Base-by-base conservation (phyloP, 805 yeast species). In the Candida orba region DNA sequence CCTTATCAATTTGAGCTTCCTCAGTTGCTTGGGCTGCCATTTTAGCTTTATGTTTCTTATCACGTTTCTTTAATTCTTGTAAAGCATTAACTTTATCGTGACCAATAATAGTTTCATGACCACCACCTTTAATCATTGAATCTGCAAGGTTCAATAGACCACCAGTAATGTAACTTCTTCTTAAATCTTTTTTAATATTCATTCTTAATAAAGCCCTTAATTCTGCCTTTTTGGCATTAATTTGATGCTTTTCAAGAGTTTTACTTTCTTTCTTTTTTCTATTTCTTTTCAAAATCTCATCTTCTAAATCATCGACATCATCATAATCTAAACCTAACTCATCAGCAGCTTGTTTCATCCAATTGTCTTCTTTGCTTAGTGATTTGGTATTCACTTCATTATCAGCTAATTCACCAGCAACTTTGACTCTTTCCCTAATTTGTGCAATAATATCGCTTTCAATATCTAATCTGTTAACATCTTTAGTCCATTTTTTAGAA, bases 301-400 rank as follows among this genome's bases (percentile, higher is more conserved):
- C 90, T 23, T 34, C 17, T 18, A 39, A 37, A 47, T 81, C 89
- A 42, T 78, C 89, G 36, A 84, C 65, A 44, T 82, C 90, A 37
- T 75, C 68, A 42, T 79, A 63, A 40, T 80, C 96, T 34, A 90
- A 65, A 8, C 95, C 99, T 44, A 93, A 70, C 40, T 93, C 99
- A 42, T 84, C 93, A 0, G 98, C 98, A 0, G 96, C 97, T 57
- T 87, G 79, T 46, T 78, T 75, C 47, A 89, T 69, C 97, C 98
- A 89, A 22, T 77, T 69, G 44, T 79, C 79, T 51, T 88, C 93
- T 54, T 82, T 84, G 33, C 69, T 70, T 30, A 78, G 63, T 6
- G 84, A 75, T 17, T 81, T 75, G 3, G 76, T 63, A 3, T 81
- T 75, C 14, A 81, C 68, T 34, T 77, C 78, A 15, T 86, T 71